A percentile compares a stretch with the other conserved stretches of the same genome.
phyloP scores from a whole-genome alignment of 345 rosid genomes.

The Excoecaria cochinchinensis region DNA sequence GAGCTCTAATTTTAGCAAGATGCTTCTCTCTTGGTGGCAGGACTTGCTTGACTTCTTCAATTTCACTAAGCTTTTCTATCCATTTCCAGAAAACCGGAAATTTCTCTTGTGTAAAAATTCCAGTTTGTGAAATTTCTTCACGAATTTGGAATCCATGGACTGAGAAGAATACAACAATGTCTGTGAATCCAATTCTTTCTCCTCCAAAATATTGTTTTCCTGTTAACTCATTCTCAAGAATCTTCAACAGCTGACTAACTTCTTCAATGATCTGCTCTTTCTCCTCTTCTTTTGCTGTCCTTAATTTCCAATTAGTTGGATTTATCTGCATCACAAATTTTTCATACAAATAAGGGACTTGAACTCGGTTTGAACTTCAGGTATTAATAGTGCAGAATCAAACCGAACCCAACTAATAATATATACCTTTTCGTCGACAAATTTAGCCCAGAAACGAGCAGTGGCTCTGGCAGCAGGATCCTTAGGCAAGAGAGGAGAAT shows the following conservation, averaged over 20 bases:
- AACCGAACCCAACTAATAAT: too few species aligned
- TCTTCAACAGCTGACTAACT: background rate
- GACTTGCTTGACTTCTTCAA: background rate
- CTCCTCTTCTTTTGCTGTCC: background rate
- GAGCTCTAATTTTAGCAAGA: background rate
- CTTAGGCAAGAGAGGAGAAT: conserved; percentile 1
- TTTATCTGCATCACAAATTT: background rate
- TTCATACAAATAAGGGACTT: background rate
- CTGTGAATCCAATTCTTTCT: conserved; percentile 4
- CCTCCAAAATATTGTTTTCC: conserved; percentile 13
- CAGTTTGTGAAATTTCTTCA: background rate
- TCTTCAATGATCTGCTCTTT: background rate
- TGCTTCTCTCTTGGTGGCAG: conserved; percentile 15
- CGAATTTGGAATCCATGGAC: background rate
- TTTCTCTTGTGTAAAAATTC: background rate
- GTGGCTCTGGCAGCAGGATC: conserved; percentile 6
- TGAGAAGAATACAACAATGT: conserved; percentile 7
- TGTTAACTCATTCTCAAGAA: conserved; percentile 7
- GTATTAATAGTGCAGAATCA: too few species aligned
- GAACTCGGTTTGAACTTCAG: too few species aligned
- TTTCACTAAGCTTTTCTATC: background rate
- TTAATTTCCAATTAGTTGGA: background rate
- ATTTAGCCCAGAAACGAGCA: conserved; percentile 23
- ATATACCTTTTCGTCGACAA: conserved; percentile 16
- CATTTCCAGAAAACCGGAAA: conserved; percentile 6